Evolutionary conservation across 2,329 filamentous ascomycete species (phyloP).

Genomic region (Aspergillus sp.): DNA sequence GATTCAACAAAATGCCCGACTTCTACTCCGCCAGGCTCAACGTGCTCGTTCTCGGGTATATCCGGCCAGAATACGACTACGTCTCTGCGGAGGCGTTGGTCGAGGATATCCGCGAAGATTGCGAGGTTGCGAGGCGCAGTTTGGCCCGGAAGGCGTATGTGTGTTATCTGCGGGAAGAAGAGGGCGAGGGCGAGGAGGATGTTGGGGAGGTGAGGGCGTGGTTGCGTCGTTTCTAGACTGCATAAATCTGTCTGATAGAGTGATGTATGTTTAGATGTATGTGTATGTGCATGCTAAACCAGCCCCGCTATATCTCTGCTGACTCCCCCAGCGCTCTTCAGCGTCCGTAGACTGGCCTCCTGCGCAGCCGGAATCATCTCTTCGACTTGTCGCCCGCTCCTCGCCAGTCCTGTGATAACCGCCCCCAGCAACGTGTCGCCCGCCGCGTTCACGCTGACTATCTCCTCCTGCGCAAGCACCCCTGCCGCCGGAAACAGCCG

Average conservation of each 20-base stretch:
- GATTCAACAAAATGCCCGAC: conserved; percentile 46
- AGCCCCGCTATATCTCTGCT: conserved; percentile 23
- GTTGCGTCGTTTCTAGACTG: too few relatives aligned
- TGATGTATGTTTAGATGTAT: too few relatives aligned
- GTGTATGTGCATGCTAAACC: background rate
- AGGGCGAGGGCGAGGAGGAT: conserved; percentile 22
- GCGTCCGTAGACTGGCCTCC: conserved; percentile 65
- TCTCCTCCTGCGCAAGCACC: conserved; percentile 49
- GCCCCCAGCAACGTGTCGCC: conserved; percentile 89
- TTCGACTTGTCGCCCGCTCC: conserved; percentile 38
- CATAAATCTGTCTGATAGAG: too few relatives aligned
- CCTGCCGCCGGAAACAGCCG: conserved; percentile 59
- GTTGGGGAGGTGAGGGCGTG: conserved; percentile 24
- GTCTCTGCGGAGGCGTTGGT: conserved; percentile 71
- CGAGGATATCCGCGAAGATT: conserved; percentile 81
- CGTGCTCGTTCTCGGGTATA: conserved; percentile 73
- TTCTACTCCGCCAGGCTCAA: conserved; percentile 80
- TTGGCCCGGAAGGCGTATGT: conserved; percentile 56
- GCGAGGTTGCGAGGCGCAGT: conserved; percentile 68
- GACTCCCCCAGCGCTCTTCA: conserved; percentile 68
- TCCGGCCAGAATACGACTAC: conserved; percentile 85
- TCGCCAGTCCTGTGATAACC: conserved; percentile 66
- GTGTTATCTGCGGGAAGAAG: conserved; percentile 29
- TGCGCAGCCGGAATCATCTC: conserved; percentile 72
- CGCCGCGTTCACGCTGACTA: conserved; percentile 86